Conservation (phyloP, 306 rosid species). For the Castanospermum australe region DNA sequence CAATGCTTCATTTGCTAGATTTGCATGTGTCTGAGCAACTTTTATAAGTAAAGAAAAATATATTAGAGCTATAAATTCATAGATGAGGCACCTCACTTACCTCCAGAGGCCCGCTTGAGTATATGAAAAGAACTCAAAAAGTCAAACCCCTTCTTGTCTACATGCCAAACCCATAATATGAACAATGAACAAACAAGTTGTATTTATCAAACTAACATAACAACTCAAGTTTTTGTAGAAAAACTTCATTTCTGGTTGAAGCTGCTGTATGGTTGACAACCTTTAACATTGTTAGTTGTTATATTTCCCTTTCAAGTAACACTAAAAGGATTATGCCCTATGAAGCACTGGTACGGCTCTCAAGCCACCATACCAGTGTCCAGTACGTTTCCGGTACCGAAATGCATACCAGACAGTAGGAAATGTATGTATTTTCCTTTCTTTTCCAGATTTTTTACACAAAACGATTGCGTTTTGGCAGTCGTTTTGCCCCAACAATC, state of each 20-base stretch:
- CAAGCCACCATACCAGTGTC: too few species aligned
- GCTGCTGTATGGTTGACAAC: background rate
- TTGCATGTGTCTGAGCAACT: background rate
- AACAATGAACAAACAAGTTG: background rate
- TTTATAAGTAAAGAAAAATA: background rate
- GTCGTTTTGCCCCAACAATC: too few species aligned
- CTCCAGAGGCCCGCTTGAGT: background rate
- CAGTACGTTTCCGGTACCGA: too few species aligned
- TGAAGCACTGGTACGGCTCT: too few species aligned
- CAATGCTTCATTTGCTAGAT: background rate
- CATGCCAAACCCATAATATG: background rate
- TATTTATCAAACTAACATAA: background rate
- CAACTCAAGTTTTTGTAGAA: background rate
- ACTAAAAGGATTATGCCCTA: background rate
- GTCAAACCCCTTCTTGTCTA: background rate
- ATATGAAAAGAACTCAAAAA: background rate
- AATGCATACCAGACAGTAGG: too few species aligned
- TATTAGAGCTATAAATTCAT: background rate
- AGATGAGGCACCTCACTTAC: background rate
- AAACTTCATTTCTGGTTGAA: background rate
- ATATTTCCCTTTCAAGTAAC: constrained; percentile 7
- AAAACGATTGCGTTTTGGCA: too few species aligned
- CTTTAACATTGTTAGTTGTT: background rate
- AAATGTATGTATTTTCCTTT: too few species aligned
- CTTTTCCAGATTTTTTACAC: too few species aligned